These are phyloP conservation scores for Acanthamoeba sp. DNA, from an alignment of 208 protist genomes.

Conservation along the genomic window DNA sequence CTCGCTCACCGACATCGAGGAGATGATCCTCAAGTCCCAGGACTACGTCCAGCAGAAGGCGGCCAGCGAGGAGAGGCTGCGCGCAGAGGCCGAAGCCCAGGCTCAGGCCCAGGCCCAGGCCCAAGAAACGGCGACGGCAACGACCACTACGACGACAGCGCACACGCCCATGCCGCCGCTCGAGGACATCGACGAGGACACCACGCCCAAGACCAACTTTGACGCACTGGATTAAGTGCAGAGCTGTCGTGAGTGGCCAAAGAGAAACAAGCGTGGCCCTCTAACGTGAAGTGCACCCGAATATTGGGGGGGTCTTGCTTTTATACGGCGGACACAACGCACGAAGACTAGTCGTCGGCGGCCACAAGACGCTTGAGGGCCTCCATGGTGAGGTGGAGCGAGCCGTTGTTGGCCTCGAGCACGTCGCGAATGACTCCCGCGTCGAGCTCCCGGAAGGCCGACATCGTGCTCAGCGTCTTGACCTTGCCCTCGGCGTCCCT, in stretches of 20 bases:
- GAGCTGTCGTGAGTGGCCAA: too few relatives aligned
- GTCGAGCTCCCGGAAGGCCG: conserved; percentile 28
- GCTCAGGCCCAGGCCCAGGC: neutral
- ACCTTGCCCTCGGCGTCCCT: neutral
- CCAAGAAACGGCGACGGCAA: neutral
- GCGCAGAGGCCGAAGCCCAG: neutral
- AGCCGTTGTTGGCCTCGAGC: conserved; percentile 62
- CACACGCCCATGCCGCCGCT: neutral
- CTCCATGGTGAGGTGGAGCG: conserved; percentile 62
- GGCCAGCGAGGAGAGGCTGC: neutral
- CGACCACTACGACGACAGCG: neutral
- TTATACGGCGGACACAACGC: too few relatives aligned
- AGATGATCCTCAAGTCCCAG: conserved; percentile 21
- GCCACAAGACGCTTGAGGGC: conserved; percentile 36
- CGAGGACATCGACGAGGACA: neutral
- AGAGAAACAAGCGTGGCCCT: too few relatives aligned
- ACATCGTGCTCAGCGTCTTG: neutral
- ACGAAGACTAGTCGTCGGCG: neutral
- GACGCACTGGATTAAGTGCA: neutral
- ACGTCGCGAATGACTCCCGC: neutral
- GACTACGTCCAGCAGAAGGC: conserved; percentile 42
- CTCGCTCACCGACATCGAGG: conserved; percentile 25
- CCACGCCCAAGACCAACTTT: conserved; percentile 6
- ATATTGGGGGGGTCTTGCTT: too few relatives aligned
- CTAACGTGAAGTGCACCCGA: too few relatives aligned